Conservation (phyloP, 2,329 filamentous ascomycete genomes). For the Fusarium chaquense region DNA sequence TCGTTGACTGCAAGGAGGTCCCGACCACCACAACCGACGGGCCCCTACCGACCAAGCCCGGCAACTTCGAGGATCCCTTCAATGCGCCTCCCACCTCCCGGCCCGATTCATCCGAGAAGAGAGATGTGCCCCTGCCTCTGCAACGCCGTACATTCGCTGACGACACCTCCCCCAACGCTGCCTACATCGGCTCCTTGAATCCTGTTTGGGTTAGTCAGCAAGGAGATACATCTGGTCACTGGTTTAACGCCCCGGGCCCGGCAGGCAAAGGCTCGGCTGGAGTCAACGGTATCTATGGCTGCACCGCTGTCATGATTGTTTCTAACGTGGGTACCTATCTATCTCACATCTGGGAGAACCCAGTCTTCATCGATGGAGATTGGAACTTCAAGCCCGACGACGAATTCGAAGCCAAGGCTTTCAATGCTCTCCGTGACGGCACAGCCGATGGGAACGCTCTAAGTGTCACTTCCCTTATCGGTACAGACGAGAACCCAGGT, state of each 20-base stretch:
- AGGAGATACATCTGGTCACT: slow-evolving; percentile 23
- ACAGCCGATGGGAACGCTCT: background rate
- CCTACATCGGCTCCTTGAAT: slow-evolving; percentile 13
- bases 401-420: background rate
- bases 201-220: slow-evolving; percentile 33
- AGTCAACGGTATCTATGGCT: slow-evolving; percentile 43
- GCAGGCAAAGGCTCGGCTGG: slow-evolving; percentile 18
- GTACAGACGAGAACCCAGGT: background rate
- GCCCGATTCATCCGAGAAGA: too few species aligned
- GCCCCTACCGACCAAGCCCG: background rate
- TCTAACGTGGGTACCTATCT: slow-evolving; percentile 38
- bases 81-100: slow-evolving; percentile 9
- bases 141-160: background rate
- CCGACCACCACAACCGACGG: slow-evolving; percentile 24
- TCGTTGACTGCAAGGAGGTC: slow-evolving; percentile 11
- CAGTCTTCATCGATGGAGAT: background rate
- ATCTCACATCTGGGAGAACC: slow-evolving; percentile 42
- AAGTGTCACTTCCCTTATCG: background rate
- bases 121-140: too few species aligned
- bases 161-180: slow-evolving; percentile 21
- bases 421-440: background rate
- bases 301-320: slow-evolving; percentile 35
- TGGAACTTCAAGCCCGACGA: background rate
- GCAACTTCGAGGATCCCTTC: slow-evolving; percentile 9
- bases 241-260: slow-evolving; percentile 5